These are phyloP conservation scores for Pneumocystis carinii DNA, from an alignment of 1,139 yeast species.

Conservation along the genomic window DNA sequence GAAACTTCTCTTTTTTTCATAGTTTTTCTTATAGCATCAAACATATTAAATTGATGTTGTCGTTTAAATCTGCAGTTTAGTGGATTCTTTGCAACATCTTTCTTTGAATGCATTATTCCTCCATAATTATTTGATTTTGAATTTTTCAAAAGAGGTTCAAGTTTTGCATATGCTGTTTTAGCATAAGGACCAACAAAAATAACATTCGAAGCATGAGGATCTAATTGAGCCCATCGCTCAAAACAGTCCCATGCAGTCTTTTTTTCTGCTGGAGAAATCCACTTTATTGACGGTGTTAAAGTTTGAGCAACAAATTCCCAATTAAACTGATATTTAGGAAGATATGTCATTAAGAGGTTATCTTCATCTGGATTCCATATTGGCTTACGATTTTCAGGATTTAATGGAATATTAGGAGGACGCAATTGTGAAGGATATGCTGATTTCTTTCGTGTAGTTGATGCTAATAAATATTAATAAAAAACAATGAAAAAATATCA, in stretches of 20 bases:
- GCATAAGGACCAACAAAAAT: conserved; percentile 72
- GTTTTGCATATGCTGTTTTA: conserved; percentile 78
- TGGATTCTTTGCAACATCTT: neutral
- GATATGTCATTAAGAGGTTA: conserved; percentile 58
- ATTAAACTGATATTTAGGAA: conserved; percentile 75
- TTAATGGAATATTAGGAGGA: conserved; percentile 60
- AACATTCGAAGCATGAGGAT: conserved; percentile 34
- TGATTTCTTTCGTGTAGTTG: conserved; percentile 2
- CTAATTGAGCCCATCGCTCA: conserved; percentile 85
- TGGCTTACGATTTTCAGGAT: conserved; percentile 69
- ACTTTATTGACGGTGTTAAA: conserved; percentile 47
- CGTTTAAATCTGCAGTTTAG: conserved; percentile 27
- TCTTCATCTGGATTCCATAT: conserved; percentile 96
- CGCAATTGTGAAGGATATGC: conserved; percentile 26
- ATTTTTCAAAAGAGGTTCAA: conserved; percentile 75
- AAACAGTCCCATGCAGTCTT: conserved; percentile 98
- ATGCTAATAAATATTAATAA: neutral
- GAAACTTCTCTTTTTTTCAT: conserved; percentile 56
- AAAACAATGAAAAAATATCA: neutral
- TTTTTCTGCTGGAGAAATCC: conserved; percentile 75
- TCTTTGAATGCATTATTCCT: neutral
- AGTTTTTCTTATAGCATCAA: conserved; percentile 83
- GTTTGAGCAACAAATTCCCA: conserved; percentile 87
- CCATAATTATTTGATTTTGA: conserved; percentile 29
- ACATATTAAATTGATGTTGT: conserved; percentile 89